Percentiles rank a stretch among this genome's conserved stretches.
Conservation (phyloP, 139 green algal genomes). For the Nannochloris sp. region DNA sequence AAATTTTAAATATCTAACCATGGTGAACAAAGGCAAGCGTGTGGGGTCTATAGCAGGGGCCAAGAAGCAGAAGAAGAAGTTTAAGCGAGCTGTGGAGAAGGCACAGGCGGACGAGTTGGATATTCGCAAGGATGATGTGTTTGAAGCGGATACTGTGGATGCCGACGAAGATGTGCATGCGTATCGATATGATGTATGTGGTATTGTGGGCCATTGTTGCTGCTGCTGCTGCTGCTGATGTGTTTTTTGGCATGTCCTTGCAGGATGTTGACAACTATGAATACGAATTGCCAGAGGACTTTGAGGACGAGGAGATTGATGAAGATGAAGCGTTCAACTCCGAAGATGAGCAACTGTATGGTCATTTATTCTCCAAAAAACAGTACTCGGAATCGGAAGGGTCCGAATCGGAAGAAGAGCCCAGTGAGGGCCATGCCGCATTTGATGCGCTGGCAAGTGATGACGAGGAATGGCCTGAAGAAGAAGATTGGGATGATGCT, state of each 20-base stretch:
- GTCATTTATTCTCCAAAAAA: slow-evolving; percentile 38
- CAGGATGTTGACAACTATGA: slow-evolving; percentile 81
- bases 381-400: slow-evolving; percentile 34
- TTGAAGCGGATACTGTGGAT: slow-evolving; percentile 49
- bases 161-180: slow-evolving; percentile 43
- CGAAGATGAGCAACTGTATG: slow-evolving; percentile 76
- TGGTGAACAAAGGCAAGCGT: neutral
- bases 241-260: neutral
- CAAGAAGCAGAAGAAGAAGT: neutral
- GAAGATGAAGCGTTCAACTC: slow-evolving; percentile 84
- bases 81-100: neutral
- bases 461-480: neutral
- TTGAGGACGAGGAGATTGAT: slow-evolving; percentile 95
- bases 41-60: too few relatives aligned
- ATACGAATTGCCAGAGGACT: slow-evolving; percentile 79
- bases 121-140: slow-evolving; percentile 33
- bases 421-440: slow-evolving; percentile 3
- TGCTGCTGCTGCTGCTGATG: neutral
- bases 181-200: neutral
- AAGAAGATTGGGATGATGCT: slow-evolving; percentile 9
- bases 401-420: slow-evolving; percentile 5
- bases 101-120: neutral
- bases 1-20: neutral
- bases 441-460: neutral
- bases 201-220: neutral